phyloP scores from a whole-genome alignment of 2,329 filamentous ascomycete species.

The Septoria petroselini region DNA sequence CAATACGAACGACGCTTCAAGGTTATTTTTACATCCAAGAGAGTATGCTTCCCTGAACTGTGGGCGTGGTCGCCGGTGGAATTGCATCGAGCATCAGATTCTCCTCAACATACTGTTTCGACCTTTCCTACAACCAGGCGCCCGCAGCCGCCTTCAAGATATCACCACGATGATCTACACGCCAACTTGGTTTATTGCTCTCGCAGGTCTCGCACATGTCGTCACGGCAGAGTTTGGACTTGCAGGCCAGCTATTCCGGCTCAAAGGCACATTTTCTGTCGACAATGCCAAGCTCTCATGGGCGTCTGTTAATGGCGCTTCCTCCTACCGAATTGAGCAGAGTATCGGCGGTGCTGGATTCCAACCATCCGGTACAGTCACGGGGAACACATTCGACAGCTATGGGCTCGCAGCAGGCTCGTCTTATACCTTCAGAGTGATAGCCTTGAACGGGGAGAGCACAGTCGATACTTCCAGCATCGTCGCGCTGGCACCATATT shows the following conservation, averaged over 20 bases:
- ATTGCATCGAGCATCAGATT: too few species aligned
- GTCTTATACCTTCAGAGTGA: conserved; percentile 16
- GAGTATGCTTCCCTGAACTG: too few species aligned
- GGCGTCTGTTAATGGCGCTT: conserved; percentile 15
- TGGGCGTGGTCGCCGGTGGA: too few species aligned
- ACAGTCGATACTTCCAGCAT: conserved; percentile 17
- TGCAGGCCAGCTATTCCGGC: conserved; percentile 24
- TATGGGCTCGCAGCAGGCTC: conserved; percentile 16
- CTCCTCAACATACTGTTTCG: too few species aligned
- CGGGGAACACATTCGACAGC: conserved; percentile 18
- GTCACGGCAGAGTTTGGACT: conserved; percentile 19
- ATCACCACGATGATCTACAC: not conserved
- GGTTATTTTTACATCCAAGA: too few species aligned
- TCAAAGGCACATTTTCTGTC: conserved; percentile 16
- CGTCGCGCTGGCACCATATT: conserved; percentile 11
- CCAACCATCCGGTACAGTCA: conserved; percentile 14
- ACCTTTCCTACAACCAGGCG: too few species aligned
- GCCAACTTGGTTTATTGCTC: not conserved
- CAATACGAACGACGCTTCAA: too few species aligned
- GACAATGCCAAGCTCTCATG: conserved; percentile 26
- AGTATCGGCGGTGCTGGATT: conserved; percentile 13
- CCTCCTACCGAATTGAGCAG: conserved; percentile 19
- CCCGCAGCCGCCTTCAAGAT: too few species aligned
- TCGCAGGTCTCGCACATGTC: not conserved
- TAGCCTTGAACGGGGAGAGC: conserved; percentile 16